phyloP scores from a whole-genome alignment of 148 eudicot species.

The Fagopyrum homotropicum region DNA sequence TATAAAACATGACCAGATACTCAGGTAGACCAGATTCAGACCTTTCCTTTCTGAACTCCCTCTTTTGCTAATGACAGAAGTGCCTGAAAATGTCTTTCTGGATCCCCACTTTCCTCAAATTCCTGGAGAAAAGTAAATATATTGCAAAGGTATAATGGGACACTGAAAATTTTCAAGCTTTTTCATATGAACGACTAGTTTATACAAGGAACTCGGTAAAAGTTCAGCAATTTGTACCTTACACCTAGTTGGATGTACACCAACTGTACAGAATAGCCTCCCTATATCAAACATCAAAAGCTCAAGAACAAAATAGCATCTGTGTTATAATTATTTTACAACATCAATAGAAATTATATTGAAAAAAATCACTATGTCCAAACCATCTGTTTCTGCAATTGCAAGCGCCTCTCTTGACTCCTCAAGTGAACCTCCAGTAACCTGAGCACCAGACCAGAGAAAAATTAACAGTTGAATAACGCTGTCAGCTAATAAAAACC shows the following conservation, averaged over 20 bases:
- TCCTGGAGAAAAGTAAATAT: constrained; percentile 37
- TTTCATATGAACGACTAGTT: not conserved
- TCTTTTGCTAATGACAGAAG: constrained; percentile 73
- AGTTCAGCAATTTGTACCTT: constrained; percentile 29
- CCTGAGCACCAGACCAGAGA: constrained; percentile 30
- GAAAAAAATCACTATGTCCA: not conserved
- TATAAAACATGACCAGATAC: not conserved
- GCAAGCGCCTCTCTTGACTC: constrained; percentile 93
- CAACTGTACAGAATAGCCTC: constrained; percentile 92
- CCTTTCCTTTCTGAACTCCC: constrained; percentile 95
- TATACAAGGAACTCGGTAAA: not conserved
- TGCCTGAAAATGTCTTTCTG: constrained; percentile 78
- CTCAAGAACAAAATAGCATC: not conserved
- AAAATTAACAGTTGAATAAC: not conserved
- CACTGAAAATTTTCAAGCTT: not conserved
- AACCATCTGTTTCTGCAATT: constrained; percentile 97
- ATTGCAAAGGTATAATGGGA: constrained; percentile 7
- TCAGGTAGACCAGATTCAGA: constrained; percentile 22
- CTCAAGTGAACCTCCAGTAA: constrained; percentile 97
- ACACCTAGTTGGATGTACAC: constrained; percentile 99
- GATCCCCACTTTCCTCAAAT: constrained; percentile 93
- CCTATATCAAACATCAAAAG: constrained; percentile 34
- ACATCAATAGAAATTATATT: no score
- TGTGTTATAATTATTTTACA: not conserved
- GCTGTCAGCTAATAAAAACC: not conserved